phyloP scores from a whole-genome alignment of 1,139 yeast genomes.

The Meyerozyma smithsonii region DNA sequence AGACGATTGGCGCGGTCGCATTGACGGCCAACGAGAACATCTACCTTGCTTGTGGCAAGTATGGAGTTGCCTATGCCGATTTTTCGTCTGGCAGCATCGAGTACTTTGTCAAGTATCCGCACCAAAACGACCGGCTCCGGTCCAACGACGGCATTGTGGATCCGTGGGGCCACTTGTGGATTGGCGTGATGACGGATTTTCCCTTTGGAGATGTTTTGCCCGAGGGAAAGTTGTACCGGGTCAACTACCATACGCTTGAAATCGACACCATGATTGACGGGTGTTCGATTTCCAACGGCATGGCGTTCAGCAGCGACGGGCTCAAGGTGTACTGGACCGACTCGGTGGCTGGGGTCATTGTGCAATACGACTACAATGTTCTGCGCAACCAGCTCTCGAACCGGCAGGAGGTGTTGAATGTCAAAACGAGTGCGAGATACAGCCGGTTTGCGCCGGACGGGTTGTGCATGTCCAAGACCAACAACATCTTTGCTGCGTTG shows the following conservation, averaged over 20 bases:
- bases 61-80: conserved; percentile 51
- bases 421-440: conserved; percentile 28
- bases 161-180: conserved; percentile 64
- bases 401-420: conserved; percentile 38
- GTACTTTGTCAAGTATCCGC: conserved; percentile 43
- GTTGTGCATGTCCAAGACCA: conserved; percentile 54
- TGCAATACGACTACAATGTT: conserved; percentile 56
- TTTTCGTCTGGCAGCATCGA: conserved; percentile 39
- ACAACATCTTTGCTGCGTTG: conserved; percentile 65
- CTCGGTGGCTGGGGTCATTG: conserved; percentile 54
- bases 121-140: conserved; percentile 37
- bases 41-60: conserved; percentile 48
- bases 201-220: conserved; percentile 7
- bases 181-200: conserved; percentile 71
- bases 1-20: conserved; percentile 60
- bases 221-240: conserved; percentile 42
- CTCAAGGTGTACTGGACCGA: conserved; percentile 67
- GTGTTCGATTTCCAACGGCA: conserved; percentile 64
- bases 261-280: conserved; percentile 26
- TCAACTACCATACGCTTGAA: conserved; percentile 30
- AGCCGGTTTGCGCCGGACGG: conserved; percentile 66
- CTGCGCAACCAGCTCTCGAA: conserved; percentile 41
- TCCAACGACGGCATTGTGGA: conserved; percentile 74
- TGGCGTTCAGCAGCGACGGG: conserved; percentile 57
- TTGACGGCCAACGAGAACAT: conserved; percentile 44